Evolutionary conservation across 192 early-diverging fungal species (phyloP), one percentile per base, ranked within the genome.

Genomic region (Radiomyces spectabilis): DNA sequence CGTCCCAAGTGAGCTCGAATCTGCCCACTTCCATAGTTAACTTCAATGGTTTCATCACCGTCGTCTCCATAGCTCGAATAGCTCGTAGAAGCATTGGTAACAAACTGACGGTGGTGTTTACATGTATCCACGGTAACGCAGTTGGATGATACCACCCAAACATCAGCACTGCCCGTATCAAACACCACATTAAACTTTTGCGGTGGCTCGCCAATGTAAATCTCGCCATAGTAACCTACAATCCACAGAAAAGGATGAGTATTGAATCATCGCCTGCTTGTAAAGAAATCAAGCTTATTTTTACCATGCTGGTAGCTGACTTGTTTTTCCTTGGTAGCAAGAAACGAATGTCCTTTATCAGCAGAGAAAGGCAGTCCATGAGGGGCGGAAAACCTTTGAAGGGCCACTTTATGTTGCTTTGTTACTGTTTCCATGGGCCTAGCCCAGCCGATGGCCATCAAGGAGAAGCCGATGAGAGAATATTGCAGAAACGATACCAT

Each of bases 131-230:
- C 38, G 0, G 63, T 66, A 29, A 37, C 51, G 41, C 76, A 79
- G 9, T 59, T 65, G 16, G 62, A 47, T 32, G 71, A 71, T 16
- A 71, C 59, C 1, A 79, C 65, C 86, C 86, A 88, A 37, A 88
- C 59, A 59, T 85, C 83, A 21, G 81, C 73, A 21, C 83, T 85
- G 2, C 86, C 86, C 0, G 86, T 88, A 46, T 88, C 86, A 57
- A 88, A 84, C 9, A 78, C 80, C 40, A 89, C 71, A 22, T 79
- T 80, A 42, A 87, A 87, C 32, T 59, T 67, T 34, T 85, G 85
- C 10, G 78, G 67, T 5, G 87, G 87, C 5, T 78, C 73, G 22
- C 86, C 86, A 1, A 88, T 38, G 15, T 26, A 29, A 16, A 66
- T 66, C 25, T 66, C 64, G 2, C 64, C 64, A 51, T 60, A 60